These are phyloP conservation scores for Rhipidocladum racemiflorum DNA, from an alignment of 176 grass and related monocot genomes.

Conservation along the genomic window DNA sequence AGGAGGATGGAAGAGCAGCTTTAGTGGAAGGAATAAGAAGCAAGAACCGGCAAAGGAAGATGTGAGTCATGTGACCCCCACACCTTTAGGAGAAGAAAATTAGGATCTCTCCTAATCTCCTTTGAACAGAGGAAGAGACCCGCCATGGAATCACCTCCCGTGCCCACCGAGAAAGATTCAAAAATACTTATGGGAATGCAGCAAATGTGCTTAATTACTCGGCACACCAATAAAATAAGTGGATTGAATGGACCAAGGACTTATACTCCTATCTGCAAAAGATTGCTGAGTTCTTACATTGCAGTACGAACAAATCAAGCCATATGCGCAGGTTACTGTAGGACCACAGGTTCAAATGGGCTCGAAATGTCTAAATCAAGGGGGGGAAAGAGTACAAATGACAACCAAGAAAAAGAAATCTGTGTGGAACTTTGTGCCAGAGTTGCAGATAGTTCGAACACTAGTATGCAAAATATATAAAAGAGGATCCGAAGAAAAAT, in stretches of 20 bases:
- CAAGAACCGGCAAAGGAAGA: neutral
- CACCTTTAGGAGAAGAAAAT: neutral
- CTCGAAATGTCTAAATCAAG: slow-evolving; percentile 9
- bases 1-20: neutral
- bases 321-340: neutral
- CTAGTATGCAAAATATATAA: neutral
- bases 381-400: neutral
- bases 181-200: neutral
- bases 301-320: slow-evolving; percentile 4
- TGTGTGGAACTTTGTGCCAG: slow-evolving; percentile 1
- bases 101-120: neutral
- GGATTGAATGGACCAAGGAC: neutral
- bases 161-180: neutral
- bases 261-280: neutral
- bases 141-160: neutral
- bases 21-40: slow-evolving; percentile 46
- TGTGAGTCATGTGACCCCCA: neutral
- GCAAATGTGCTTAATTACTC: neutral
- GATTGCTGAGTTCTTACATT: neutral
- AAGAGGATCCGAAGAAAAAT: neutral
- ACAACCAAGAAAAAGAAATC: neutral
- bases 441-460: neutral
- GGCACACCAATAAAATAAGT: neutral
- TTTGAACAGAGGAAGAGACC: slow-evolving; percentile 24
- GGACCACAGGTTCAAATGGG: slow-evolving; percentile 18